Evolutionary conservation across 345 rosid genomes (phyloP).

Genomic region (Pelargonium nanum): DNA sequence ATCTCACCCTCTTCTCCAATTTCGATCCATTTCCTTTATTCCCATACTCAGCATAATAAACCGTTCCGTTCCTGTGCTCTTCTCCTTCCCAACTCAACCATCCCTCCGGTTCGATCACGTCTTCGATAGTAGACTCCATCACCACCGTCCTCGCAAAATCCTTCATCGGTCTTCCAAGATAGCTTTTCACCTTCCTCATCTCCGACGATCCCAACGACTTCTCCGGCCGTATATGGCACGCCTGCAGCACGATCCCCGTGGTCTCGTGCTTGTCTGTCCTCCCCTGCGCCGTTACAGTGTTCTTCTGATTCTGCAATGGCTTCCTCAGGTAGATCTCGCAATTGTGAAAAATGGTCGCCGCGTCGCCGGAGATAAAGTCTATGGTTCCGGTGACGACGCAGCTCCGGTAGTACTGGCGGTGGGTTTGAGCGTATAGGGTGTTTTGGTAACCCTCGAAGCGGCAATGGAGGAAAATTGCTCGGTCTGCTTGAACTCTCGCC

Average conservation of each 20-base stretch:
- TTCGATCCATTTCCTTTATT: slow-evolving; percentile 51
- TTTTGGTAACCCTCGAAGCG: slow-evolving; percentile 72
- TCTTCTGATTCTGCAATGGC: slow-evolving; percentile 43
- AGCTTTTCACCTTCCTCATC: slow-evolving; percentile 34
- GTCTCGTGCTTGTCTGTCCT: slow-evolving; percentile 52
- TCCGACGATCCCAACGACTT: slow-evolving; percentile 33
- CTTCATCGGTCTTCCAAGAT: slow-evolving; percentile 79
- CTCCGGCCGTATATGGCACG: slow-evolving; percentile 43
- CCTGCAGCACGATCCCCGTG: slow-evolving; percentile 72
- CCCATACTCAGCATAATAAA: slow-evolving; percentile 57
- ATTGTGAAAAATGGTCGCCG: slow-evolving; percentile 66
- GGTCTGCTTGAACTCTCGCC: slow-evolving; percentile 51
- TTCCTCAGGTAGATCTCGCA: slow-evolving; percentile 49
- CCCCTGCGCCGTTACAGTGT: slow-evolving; percentile 61
- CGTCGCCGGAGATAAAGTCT: slow-evolving; percentile 85
- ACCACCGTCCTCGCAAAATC: slow-evolving; percentile 51
- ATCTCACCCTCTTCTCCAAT: slow-evolving; percentile 44
- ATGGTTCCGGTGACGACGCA: slow-evolving; percentile 62
- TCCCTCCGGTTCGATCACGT: slow-evolving; percentile 63
- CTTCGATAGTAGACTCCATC: slow-evolving; percentile 63
- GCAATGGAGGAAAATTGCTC: slow-evolving; percentile 56
- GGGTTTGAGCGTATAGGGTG: slow-evolving; percentile 63
- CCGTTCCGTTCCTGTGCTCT: slow-evolving; percentile 31
- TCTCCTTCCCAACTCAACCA: slow-evolving; percentile 56
- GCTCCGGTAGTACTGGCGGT: slow-evolving; percentile 68